A percentile compares a stretch with the other conserved stretches of the same genome.
These are phyloP conservation scores for Prunus padus DNA, from an alignment of 306 rosid genomes.

Conservation along the genomic window DNA sequence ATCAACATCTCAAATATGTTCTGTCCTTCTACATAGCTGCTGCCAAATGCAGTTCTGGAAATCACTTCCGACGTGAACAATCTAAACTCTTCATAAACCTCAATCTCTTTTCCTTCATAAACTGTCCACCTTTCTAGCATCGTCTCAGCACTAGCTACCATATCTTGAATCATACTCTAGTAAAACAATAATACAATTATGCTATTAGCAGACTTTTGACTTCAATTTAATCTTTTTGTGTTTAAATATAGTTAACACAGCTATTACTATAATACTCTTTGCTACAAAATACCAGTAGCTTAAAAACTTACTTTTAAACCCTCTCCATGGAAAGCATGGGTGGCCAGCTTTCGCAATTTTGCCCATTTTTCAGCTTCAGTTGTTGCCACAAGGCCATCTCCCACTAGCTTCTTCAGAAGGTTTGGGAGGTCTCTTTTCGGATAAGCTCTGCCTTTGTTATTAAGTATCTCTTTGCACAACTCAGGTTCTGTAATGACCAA, in stretches of 20 bases:
- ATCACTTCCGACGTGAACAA: background rate
- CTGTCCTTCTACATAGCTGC: background rate
- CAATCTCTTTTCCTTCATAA: background rate
- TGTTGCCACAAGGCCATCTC: background rate
- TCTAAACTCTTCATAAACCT: background rate
- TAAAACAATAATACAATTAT: background rate
- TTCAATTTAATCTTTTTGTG: too few relatives aligned
- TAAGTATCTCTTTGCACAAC: background rate
- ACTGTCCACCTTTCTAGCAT: background rate
- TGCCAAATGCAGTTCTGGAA: background rate
- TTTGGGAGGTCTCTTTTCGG: background rate
- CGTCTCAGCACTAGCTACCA: background rate
- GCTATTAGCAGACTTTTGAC: background rate
- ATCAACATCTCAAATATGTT: background rate
- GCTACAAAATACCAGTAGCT: too few relatives aligned
- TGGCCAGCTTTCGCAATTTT: background rate
- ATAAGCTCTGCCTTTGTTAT: background rate
- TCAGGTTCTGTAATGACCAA: background rate
- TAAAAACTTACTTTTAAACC: background rate
- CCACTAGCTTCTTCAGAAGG: background rate
- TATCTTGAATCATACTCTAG: background rate
- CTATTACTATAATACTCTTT: background rate
- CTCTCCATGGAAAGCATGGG: background rate
- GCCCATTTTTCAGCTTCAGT: background rate
- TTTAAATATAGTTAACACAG: too few relatives aligned